Evolutionary conservation across 2,329 filamentous ascomycete genomes (phyloP), one percentile per base, ranked within the genome.

Genomic region (Fonsecaea erecta): DNA sequence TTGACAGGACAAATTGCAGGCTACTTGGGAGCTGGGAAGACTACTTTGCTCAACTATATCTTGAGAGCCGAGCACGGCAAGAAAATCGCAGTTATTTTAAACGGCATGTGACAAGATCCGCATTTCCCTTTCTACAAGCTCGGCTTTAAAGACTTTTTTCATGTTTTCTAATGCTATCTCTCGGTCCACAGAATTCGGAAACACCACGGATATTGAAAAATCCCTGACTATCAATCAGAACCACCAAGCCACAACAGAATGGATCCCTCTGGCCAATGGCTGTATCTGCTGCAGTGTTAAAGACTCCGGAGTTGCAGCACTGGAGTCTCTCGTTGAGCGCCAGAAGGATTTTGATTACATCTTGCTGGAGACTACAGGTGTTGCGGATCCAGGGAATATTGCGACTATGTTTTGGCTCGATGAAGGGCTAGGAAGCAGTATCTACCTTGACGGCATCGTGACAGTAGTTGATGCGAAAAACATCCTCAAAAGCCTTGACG

Each of bases 271-370:
- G 60, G 93, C 92, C 59, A 99, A 99, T 72, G 95, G 95, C 68
- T 99, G 95, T 76, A 93, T 99, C 71, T 99, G 95, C 80, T 99
- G 95, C 79, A 96, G 93, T 2, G 93, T 98, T 73, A 99, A 97
- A 88, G 95, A 99, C 76, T 88, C 90, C 0, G 95, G 95, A 12
- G 94, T 99, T 40, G 92, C 92, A 71, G 95, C 95, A 37, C 96
- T 99, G 61, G 95, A 99, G 80, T 92, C 92, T 1, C 82, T 99
- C 2, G 98, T 99, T 92, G 91, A 93, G 69, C 92, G 93, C 73
- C 92, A 91, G 70, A 63, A 59, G 37, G 65, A 67, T 40, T 99
- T 99, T 75, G 95, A 99, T 80, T 99, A 98, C 79, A 98, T 99
- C 70, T 85, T 99, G 1, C 87, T 99, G 0, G 95, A 99, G 77